phyloP scores from a whole-genome alignment of 2,329 filamentous ascomycete species.

The Verticillium tricorpus region DNA sequence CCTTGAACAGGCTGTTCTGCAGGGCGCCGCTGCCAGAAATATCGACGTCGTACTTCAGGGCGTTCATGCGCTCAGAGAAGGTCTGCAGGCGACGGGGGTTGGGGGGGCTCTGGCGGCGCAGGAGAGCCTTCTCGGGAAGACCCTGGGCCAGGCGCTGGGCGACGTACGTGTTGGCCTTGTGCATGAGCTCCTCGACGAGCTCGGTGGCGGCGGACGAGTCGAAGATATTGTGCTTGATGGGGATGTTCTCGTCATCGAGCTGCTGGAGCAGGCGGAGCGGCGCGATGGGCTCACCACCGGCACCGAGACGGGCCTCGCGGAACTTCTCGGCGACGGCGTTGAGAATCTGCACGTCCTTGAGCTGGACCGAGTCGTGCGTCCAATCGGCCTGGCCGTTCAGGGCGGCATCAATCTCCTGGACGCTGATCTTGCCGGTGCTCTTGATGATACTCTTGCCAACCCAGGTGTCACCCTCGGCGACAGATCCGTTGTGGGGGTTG shows the following conservation, averaged over 20 bases:
- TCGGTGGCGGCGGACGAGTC: slow-evolving; percentile 85
- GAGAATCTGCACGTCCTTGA: slow-evolving; percentile 76
- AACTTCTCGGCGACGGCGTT: slow-evolving; percentile 83
- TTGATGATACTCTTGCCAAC: slow-evolving; percentile 91
- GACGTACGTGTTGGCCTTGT: slow-evolving; percentile 87
- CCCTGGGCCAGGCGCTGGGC: slow-evolving; percentile 76
- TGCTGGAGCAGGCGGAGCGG: slow-evolving; percentile 87
- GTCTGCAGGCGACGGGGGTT: slow-evolving; percentile 85
- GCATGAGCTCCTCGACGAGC: slow-evolving; percentile 89
- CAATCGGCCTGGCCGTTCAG: slow-evolving; percentile 60
- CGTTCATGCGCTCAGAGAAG: slow-evolving; percentile 89
- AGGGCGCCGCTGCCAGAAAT: slow-evolving; percentile 82
- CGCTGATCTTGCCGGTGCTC: slow-evolving; percentile 79
- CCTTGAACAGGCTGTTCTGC: slow-evolving; percentile 91
- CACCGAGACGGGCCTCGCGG: slow-evolving; percentile 79
- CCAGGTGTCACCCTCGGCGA: slow-evolving; percentile 85
- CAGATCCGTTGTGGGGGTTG: slow-evolving; percentile 71
- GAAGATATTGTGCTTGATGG: slow-evolving; percentile 94
- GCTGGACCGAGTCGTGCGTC: slow-evolving; percentile 60
- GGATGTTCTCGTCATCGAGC: slow-evolving; percentile 96
- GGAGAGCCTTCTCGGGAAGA: slow-evolving; percentile 85
- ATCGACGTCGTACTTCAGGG: slow-evolving; percentile 86
- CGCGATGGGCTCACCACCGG: slow-evolving; percentile 73
- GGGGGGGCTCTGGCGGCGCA: slow-evolving; percentile 80
- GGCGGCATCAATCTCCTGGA: slow-evolving; percentile 81